phyloP scores from a whole-genome alignment of 2,329 filamentous ascomycete genomes.

The Sclerotinia trifoliorum region DNA sequence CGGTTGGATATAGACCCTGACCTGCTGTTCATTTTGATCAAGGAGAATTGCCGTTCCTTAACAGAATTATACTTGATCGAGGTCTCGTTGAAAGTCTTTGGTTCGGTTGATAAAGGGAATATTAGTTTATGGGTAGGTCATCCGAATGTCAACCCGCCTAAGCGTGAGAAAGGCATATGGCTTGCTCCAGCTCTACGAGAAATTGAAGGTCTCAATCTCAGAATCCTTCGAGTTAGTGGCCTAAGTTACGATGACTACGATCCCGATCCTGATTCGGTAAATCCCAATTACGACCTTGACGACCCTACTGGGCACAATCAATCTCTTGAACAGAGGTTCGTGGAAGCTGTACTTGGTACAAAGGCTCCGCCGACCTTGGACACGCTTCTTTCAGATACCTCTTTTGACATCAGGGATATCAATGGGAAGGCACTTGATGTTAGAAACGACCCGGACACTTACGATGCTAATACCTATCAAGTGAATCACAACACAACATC shows the following conservation, averaged over 20 bases:
- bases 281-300: slow-evolving; percentile 35
- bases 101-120: slow-evolving; percentile 24
- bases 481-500: slow-evolving; percentile 37
- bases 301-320: slow-evolving; percentile 32
- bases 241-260: slow-evolving; percentile 41
- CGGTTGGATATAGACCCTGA: slow-evolving; percentile 37
- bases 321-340: slow-evolving; percentile 40
- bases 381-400: not conserved
- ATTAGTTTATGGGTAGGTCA: slow-evolving; percentile 39
- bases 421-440: not conserved
- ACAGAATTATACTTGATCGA: slow-evolving; percentile 40
- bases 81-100: slow-evolving; percentile 39
- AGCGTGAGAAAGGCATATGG: slow-evolving; percentile 32
- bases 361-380: not conserved
- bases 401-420: not conserved
- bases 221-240: slow-evolving; percentile 36
- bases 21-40: slow-evolving; percentile 33
- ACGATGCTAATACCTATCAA: slow-evolving; percentile 38
- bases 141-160: slow-evolving; percentile 22
- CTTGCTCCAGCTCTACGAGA: slow-evolving; percentile 36
- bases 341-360: slow-evolving; percentile 35
- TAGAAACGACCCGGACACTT: slow-evolving; percentile 23
- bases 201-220: slow-evolving; percentile 33
- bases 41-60: slow-evolving; percentile 33
- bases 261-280: slow-evolving; percentile 23